Base-by-base conservation (phyloP, 2,329 filamentous ascomycete species). In the Cryphonectria radicalis region DNA sequence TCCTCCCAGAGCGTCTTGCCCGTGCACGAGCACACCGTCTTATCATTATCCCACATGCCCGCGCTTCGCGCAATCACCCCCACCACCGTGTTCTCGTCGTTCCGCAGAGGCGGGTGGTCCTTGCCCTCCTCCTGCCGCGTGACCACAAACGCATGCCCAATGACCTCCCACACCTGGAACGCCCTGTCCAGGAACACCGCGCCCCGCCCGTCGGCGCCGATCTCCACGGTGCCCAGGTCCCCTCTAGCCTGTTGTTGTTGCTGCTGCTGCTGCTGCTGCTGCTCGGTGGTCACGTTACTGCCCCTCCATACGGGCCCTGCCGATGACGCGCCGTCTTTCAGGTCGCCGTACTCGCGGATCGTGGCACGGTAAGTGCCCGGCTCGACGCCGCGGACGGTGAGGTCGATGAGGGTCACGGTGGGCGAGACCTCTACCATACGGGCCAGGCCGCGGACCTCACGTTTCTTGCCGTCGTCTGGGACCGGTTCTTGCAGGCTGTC, bases 1-100 rank as follows among this genome's bases (percentile, higher is more conserved):
- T 99, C 96, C 82, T 99, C 93, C 96, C 96, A 99, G 14, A 99
- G 89, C 70, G 95, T 98, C 89, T 98, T 98, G 4, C 96, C 96
- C 53, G 94, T 97, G 82, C 96, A 99, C 64, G 94, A 97, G 81
- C 96, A 99, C 7, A 99, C 95, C 63, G 93, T 97, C 87, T 98
- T 99, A 80, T 98, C 94, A 77, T 99, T 97, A 81, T 98, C 95
- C 96, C 96, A 99, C 73, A 97, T 92, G n/a, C 96, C 96, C 22
- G 96, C 95, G 81, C 95, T 98, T 79, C 96, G 87, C 65, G 96
- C 96, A 82, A 99, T 93, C 67, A 99, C 95, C 11, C 96, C 96
- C 2, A 97, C 93, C 66, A 98, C 85, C 28, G 94, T 97, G 80
- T 97, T 90, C 69, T 90, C 87, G 78, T 97, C 93, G 76, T 97